A percentile compares a stretch with the other conserved stretches of the same genome.
Evolutionary conservation across 371 early-diverging fungal genomes (phyloP).

Genomic region (Phascolomyces articulosus): DNA sequence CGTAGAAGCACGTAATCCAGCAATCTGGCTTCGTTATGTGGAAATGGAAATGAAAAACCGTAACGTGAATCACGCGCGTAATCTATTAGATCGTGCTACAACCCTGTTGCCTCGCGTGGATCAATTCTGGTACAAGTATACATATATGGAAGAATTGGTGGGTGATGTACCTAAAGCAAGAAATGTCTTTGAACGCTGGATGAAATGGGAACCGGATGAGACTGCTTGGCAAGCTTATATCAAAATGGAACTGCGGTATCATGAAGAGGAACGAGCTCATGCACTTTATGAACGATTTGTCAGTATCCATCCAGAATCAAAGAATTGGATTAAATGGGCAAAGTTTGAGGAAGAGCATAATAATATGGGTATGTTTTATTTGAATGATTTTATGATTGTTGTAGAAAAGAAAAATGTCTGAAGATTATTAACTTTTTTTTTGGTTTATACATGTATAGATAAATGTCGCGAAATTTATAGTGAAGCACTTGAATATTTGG

Average conservation of each 20-base stretch:
- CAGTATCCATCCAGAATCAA: conserved; percentile 88
- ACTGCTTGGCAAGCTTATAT: conserved; percentile 94
- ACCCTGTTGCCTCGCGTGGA: conserved; percentile 91
- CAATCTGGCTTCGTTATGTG: conserved; percentile 91
- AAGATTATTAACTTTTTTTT: no score
- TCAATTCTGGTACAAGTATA: conserved; percentile 98
- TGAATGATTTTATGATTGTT: neutral
- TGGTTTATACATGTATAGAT: conserved; percentile 45
- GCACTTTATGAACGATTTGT: conserved; percentile 86
- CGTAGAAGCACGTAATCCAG: conserved; percentile 83
- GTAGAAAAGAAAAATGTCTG: no score
- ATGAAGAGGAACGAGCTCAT: conserved; percentile 84
- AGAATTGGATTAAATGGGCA: conserved; percentile 96
- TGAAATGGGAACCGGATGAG: conserved; percentile 96
- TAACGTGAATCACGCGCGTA: conserved; percentile 91
- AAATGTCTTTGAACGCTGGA: conserved; percentile 97
- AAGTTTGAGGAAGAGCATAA: conserved; percentile 90
- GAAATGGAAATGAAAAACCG: conserved; percentile 97
- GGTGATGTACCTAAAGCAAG: conserved; percentile 91
- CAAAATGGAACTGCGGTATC: conserved; percentile 91
- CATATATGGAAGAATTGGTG: conserved; percentile 96
- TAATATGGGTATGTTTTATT: conserved; percentile 52
- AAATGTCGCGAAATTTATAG: conserved; percentile 84
- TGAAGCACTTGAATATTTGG: conserved; percentile 87
- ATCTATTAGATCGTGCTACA: conserved; percentile 91